Evolutionary conservation across 371 early-diverging fungal species (phyloP).

Genomic region (Vairimorpha ceranae): DNA sequence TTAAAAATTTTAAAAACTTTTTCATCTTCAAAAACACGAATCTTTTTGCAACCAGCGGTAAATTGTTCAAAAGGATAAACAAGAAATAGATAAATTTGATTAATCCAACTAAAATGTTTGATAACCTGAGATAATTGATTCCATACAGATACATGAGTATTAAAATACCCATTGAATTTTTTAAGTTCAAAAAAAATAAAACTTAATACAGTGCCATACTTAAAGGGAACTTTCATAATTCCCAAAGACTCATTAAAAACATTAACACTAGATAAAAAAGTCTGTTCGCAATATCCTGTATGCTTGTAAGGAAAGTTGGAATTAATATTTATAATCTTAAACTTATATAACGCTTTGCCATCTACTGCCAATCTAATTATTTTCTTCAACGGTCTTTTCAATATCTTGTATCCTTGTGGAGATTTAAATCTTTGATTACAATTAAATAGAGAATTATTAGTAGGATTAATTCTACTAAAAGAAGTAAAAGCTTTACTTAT

Average conservation of each 20-base stretch:
- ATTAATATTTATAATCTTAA: background rate
- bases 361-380: background rate
- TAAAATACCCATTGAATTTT: constrained; percentile 8
- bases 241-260: background rate
- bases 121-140: background rate
- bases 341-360: background rate
- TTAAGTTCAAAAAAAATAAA: background rate
- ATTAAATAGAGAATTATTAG: background rate
- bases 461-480: background rate
- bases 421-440: background rate
- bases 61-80: constrained; percentile 18
- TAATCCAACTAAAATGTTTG: background rate
- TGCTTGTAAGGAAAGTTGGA: background rate
- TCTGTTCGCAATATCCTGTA: background rate
- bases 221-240: background rate
- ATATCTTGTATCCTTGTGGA: background rate
- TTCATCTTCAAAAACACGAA: background rate
- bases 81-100: constrained; percentile 17
- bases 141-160: background rate
- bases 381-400: background rate
- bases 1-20: background rate
- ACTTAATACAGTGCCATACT: constrained; percentile 2
- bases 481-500: background rate
- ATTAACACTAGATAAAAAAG: background rate
- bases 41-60: background rate